phyloP scores from a whole-genome alignment of 345 rosid genomes.

The Cardiospermum halicacabum region DNA sequence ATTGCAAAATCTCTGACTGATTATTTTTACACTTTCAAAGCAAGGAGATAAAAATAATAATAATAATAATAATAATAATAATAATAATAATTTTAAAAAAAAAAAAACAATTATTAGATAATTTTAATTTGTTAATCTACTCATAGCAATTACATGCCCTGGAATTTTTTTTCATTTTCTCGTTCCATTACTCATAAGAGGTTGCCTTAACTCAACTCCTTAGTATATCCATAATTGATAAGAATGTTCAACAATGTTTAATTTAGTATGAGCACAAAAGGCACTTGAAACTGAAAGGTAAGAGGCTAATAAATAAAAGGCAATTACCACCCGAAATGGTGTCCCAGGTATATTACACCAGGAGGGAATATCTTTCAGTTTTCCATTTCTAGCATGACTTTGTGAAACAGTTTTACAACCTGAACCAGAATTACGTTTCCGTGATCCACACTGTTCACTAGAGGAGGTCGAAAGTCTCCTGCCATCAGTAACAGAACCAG shows the following conservation, averaged over 20 bases:
- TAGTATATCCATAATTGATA: background rate
- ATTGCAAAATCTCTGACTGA: no score
- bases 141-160: background rate
- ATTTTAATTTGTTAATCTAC: background rate
- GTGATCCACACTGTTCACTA: slow-evolving; percentile 24
- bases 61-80: no score
- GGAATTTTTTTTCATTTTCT: background rate
- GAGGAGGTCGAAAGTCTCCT: slow-evolving; percentile 33
- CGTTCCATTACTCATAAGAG: background rate
- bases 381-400: slow-evolving; percentile 35
- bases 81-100: background rate
- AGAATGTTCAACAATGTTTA: slow-evolving; percentile 1
- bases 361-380: slow-evolving; percentile 51
- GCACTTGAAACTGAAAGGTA: background rate
- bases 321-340: slow-evolving; percentile 83
- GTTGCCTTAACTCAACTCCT: background rate
- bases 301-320: background rate
- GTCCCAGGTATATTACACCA: slow-evolving; percentile 91
- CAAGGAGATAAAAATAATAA: no score
- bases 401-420: slow-evolving; percentile 28
- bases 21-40: no score
- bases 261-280: background rate
- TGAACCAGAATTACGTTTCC: slow-evolving; percentile 30
- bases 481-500: slow-evolving; percentile 33
- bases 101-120: background rate